Evolutionary conservation across 2,329 filamentous ascomycete species (phyloP).

Genomic region (Myriangium duriaei): DNA sequence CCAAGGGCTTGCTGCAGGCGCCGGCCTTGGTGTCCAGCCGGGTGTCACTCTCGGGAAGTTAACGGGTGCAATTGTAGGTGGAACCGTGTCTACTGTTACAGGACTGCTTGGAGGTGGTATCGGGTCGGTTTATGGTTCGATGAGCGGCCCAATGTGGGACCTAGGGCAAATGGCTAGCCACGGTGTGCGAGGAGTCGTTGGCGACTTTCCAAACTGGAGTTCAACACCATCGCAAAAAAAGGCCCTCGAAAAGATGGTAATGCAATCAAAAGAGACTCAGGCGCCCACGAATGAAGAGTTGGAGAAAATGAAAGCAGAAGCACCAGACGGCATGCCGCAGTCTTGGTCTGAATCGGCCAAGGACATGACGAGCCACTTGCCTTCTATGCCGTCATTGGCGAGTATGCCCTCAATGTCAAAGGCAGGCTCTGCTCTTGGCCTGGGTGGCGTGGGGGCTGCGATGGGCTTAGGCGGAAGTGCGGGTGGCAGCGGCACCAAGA

Average conservation of each 20-base stretch:
- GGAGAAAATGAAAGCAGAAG: constrained; percentile 24
- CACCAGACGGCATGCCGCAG: constrained; percentile 22
- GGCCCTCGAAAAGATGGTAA: constrained; percentile 26
- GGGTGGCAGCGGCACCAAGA: background rate
- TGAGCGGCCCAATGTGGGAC: constrained; percentile 25
- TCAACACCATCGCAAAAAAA: constrained; percentile 24
- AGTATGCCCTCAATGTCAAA: constrained; percentile 16
- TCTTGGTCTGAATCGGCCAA: constrained; percentile 22
- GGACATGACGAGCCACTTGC: constrained; percentile 24
- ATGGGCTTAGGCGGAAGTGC: constrained; percentile 16
- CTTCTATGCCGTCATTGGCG: constrained; percentile 19
- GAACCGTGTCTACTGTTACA: constrained; percentile 22
- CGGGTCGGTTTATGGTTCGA: constrained; percentile 25
- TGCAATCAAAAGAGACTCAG: constrained; percentile 24
- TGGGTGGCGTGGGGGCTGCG: constrained; percentile 21
- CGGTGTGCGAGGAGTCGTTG: constrained; percentile 22
- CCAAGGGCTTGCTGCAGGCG: constrained; percentile 28
- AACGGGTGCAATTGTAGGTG: constrained; percentile 25
- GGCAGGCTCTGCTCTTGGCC: constrained; percentile 15
- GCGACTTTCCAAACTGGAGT: constrained; percentile 25
- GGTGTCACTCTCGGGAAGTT: constrained; percentile 25
- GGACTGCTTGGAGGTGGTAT: constrained; percentile 25
- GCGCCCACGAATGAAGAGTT: constrained; percentile 22
- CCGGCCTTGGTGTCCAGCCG: constrained; percentile 25
- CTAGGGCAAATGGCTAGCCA: constrained; percentile 25